phyloP scores from a whole-genome alignment of 1,139 yeast genomes.

The Candida gigantensis region DNA sequence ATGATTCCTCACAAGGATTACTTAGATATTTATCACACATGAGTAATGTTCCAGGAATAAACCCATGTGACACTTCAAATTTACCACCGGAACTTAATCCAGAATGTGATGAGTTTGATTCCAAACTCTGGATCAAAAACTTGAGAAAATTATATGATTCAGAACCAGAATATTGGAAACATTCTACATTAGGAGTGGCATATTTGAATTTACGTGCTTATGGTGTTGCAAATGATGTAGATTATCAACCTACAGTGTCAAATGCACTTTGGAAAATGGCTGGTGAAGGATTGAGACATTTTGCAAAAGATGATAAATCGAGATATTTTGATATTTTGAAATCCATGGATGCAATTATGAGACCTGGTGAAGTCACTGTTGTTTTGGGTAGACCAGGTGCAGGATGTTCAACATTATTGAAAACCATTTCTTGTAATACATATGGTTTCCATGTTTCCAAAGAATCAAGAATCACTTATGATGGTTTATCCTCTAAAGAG shows the following conservation, averaged over 20 bases:
- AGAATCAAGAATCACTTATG: slow-evolving; percentile 36
- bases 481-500: slow-evolving; percentile 50
- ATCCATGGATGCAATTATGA: slow-evolving; percentile 32
- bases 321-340: slow-evolving; percentile 32
- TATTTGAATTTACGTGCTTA: slow-evolving; percentile 67
- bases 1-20: slow-evolving; percentile 21
- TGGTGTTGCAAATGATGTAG: slow-evolving; percentile 76
- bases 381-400: slow-evolving; percentile 39
- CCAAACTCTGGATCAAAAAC: slow-evolving; percentile 67
- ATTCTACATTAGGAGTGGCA: slow-evolving; percentile 63
- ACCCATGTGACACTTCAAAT: slow-evolving; percentile 29
- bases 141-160: slow-evolving; percentile 52
- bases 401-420: slow-evolving; percentile 33
- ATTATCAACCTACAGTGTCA: slow-evolving; percentile 70
- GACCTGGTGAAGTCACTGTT: slow-evolving; percentile 34
- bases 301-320: slow-evolving; percentile 28
- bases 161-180: slow-evolving; percentile 66
- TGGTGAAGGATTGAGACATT: slow-evolving; percentile 20
- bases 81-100: slow-evolving; percentile 11
- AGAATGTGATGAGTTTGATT: slow-evolving; percentile 12
- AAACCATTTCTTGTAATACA: slow-evolving; percentile 34
- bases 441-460: slow-evolving; percentile 33
- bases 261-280: slow-evolving; percentile 42
- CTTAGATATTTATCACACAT: slow-evolving; percentile 44
- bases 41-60: slow-evolving; percentile 54